Evolutionary conservation across 2,329 filamentous ascomycete genomes (phyloP).

Genomic region (Trematosphaeria pertusa): DNA sequence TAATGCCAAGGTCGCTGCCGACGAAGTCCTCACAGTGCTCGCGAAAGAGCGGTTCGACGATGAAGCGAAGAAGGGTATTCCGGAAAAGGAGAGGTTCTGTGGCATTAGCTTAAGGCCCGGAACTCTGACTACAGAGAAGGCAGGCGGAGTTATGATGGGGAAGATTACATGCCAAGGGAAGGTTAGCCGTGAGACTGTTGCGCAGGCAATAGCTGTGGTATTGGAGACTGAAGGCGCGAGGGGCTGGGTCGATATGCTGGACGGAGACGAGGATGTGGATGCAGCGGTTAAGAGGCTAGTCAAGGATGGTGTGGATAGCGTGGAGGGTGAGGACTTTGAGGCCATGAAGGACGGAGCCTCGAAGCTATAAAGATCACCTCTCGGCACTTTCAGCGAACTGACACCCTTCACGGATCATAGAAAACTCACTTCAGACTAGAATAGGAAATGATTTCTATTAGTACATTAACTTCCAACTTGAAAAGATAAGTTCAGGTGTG

Average conservation of each 20-base stretch:
- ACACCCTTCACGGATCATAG: no score
- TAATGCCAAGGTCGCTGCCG: constrained; percentile 62
- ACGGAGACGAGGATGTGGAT: constrained; percentile 56
- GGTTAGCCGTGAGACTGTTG: constrained; percentile 59
- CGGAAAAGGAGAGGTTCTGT: constrained; percentile 49
- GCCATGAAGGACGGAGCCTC: constrained; percentile 45
- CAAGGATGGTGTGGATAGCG: constrained; percentile 54
- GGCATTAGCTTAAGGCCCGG: constrained; percentile 62
- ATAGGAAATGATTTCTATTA: no score
- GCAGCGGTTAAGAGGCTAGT: constrained; percentile 56
- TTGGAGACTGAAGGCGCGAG: constrained; percentile 56
- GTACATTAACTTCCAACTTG: no score
- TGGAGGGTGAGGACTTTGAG: constrained; percentile 60
- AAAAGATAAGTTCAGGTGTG: no score
- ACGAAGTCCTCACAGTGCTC: constrained; percentile 61
- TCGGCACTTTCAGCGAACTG: no score
- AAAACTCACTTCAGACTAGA: constrained; percentile 5
- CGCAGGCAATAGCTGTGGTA: constrained; percentile 57
- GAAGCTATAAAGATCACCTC: constrained; percentile 16
- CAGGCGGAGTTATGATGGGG: constrained; percentile 57
- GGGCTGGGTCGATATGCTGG: constrained; percentile 63
- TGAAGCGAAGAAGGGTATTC: constrained; percentile 34
- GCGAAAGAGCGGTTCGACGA: constrained; percentile 37
- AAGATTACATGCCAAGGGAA: constrained; percentile 52
- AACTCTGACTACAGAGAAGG: constrained; percentile 55